Evolutionary conservation across 495 filamentous ascomycete genomes (phyloP).

Genomic region (Neurospora cerealis): DNA sequence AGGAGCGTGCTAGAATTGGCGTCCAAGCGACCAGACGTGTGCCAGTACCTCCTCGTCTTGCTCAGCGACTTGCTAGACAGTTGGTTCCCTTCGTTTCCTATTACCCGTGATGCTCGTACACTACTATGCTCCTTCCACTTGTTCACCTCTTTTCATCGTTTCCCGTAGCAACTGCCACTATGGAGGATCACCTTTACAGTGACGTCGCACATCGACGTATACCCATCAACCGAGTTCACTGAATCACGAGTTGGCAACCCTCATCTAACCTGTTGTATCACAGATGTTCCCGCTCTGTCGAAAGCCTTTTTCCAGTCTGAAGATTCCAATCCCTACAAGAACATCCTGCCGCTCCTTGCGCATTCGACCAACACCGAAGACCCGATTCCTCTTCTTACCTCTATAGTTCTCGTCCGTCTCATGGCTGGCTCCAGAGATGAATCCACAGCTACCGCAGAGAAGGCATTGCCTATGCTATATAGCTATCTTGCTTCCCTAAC

Average conservation of each 20-base stretch:
- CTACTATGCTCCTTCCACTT: background rate
- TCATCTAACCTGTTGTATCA: slow-evolving; percentile 10
- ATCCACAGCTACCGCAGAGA: slow-evolving; percentile 47
- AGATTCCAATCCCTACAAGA: slow-evolving; percentile 57
- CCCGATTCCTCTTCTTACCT: slow-evolving; percentile 78
- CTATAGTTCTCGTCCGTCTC: slow-evolving; percentile 74
- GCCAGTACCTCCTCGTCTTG: slow-evolving; percentile 90
- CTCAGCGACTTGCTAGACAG: slow-evolving; percentile 81
- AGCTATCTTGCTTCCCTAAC: slow-evolving; percentile 74
- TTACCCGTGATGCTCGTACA: background rate
- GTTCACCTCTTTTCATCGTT: background rate
- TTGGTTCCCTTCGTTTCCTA: slow-evolving; percentile 27
- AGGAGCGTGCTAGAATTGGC: slow-evolving; percentile 75
- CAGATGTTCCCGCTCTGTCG: slow-evolving; percentile 70
- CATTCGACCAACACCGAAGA: slow-evolving; percentile 75
- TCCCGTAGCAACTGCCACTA: background rate
- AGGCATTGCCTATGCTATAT: slow-evolving; percentile 75
- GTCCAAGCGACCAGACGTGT: slow-evolving; percentile 69
- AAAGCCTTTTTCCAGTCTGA: slow-evolving; percentile 63
- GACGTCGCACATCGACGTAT: background rate
- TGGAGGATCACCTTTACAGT: background rate
- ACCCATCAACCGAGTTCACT: background rate
- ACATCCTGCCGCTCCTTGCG: slow-evolving; percentile 76
- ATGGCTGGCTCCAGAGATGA: slow-evolving; percentile 59
- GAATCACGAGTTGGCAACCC: background rate